Conservation (phyloP, 1,139 yeast genomes). For the Geotrichum cucujoidarum region DNA sequence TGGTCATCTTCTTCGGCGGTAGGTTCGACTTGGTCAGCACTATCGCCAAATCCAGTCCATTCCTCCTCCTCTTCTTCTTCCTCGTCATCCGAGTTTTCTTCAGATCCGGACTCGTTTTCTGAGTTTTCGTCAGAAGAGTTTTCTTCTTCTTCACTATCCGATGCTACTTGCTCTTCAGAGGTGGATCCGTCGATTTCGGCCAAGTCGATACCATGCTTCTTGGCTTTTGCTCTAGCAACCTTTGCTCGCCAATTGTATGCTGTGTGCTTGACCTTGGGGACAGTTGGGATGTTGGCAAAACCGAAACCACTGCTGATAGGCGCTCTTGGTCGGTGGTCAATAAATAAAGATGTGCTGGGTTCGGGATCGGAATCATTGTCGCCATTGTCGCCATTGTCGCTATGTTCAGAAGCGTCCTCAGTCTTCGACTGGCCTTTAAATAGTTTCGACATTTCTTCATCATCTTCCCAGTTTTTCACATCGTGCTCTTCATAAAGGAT, state of each 20-base stretch:
- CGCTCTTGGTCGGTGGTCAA: constrained; percentile 66
- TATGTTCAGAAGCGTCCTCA: neutral
- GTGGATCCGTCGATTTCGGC: constrained; percentile 42
- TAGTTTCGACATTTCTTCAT: constrained; percentile 24
- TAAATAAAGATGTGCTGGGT: constrained; percentile 47
- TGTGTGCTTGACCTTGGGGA: constrained; percentile 44
- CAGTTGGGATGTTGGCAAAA: constrained; percentile 52
- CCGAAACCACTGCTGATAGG: constrained; percentile 67
- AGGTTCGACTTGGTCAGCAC: constrained; percentile 26
- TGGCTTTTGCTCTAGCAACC: constrained; percentile 44
- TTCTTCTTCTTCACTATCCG: constrained; percentile 26
- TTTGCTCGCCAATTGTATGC: constrained; percentile 56
- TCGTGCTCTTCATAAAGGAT: constrained; percentile 67
- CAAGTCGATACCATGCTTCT: constrained; percentile 32
- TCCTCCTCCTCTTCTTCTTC: constrained; percentile 25
- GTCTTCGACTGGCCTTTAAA: constrained; percentile 9
- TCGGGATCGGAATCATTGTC: constrained; percentile 20
- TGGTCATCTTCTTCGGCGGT: constrained; percentile 24
- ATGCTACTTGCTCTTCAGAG: constrained; percentile 28
- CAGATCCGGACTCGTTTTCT: constrained; percentile 26
- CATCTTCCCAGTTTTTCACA: constrained; percentile 59
- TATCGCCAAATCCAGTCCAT: constrained; percentile 23
- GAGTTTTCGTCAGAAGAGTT: constrained; percentile 24
- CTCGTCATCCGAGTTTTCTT: constrained; percentile 24
- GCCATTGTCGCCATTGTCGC: constrained; percentile 23